These are phyloP conservation scores for Cryoendolithus antarcticus DNA, from an alignment of 2,329 filamentous ascomycete species.

Conservation along the genomic window DNA sequence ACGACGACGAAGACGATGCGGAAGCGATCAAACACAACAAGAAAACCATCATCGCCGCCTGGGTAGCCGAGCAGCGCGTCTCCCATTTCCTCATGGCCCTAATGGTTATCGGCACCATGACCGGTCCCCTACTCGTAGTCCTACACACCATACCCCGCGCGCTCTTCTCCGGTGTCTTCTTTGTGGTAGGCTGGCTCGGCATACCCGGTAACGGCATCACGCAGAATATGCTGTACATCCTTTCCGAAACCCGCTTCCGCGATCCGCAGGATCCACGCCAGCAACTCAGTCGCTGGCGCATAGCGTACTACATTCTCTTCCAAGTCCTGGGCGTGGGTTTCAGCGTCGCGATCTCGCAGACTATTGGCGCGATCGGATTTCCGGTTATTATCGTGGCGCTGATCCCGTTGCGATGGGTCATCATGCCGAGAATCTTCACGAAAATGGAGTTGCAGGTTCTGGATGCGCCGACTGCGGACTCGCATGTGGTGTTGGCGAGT, in stretches of 20 bases:
- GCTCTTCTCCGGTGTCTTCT: slow-evolving; percentile 45
- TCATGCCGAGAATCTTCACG: slow-evolving; percentile 40
- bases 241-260: slow-evolving; percentile 34
- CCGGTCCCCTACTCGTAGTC: slow-evolving; percentile 40
- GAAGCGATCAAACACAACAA: slow-evolving; percentile 28
- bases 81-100: slow-evolving; percentile 45
- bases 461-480: slow-evolving; percentile 42
- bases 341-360: slow-evolving; percentile 47
- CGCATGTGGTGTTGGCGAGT: slow-evolving; percentile 39
- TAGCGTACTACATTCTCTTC: slow-evolving; percentile 39
- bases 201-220: slow-evolving; percentile 43
- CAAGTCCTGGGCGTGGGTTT: slow-evolving; percentile 40
- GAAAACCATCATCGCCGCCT: slow-evolving; percentile 31
- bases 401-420: slow-evolving; percentile 40
- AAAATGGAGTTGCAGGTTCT: slow-evolving; percentile 37
- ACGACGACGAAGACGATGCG: slow-evolving; percentile 18
- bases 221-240: slow-evolving; percentile 37
- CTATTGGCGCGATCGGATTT: slow-evolving; percentile 47
- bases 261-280: slow-evolving; percentile 36
- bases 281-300: slow-evolving; percentile 31
- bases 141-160: slow-evolving; percentile 42
- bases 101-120: slow-evolving; percentile 44
- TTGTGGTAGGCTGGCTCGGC: slow-evolving; percentile 42
- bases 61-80: slow-evolving; percentile 44
- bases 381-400: slow-evolving; percentile 45